Evolutionary conservation across 805 yeast genomes (phyloP).

Genomic region (Candida pseudoglaebosa): DNA sequence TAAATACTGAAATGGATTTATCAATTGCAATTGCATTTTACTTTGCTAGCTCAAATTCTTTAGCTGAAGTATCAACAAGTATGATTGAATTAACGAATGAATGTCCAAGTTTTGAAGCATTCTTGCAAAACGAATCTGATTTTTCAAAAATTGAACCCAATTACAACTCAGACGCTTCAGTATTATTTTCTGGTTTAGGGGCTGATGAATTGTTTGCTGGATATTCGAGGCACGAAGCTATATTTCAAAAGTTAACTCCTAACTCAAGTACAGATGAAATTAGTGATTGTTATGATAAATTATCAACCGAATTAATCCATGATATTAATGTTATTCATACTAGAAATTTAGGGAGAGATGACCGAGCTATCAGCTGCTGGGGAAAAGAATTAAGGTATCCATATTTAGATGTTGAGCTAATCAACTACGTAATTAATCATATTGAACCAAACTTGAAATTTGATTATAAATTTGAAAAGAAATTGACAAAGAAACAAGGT

Average conservation of each 20-base stretch:
- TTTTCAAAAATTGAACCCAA: constrained; percentile 8
- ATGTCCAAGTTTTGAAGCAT: constrained; percentile 16
- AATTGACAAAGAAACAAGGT: constrained; percentile 22
- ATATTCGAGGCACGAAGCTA: constrained; percentile 73
- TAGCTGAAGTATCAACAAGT: constrained; percentile 22
- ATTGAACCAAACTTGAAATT: constrained; percentile 49
- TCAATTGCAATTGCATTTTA: constrained; percentile 94
- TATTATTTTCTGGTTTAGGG: constrained; percentile 87
- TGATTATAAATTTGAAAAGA: constrained; percentile 25
- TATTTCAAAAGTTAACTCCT: constrained; percentile 29
- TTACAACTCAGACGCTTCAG: constrained; percentile 57
- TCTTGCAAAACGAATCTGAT: constrained; percentile 9
- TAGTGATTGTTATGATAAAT: constrained; percentile 25
- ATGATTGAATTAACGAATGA: constrained; percentile 14
- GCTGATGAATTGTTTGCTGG: constrained; percentile 98
- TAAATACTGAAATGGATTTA: constrained; percentile 88
- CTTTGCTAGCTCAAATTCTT: constrained; percentile 57
- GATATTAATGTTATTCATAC: constrained; percentile 74
- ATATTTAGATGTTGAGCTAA: constrained; percentile 62
- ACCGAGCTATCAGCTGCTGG: constrained; percentile 79
- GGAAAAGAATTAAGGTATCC: constrained; percentile 92
- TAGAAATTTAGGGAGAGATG: constrained; percentile 88
- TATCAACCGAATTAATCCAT: constrained; percentile 56
- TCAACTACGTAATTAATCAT: constrained; percentile 41
- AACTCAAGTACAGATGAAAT: constrained; percentile 16